Conservation (phyloP, 2,329 filamentous ascomycete species). For the Parascedosporium putredinis region DNA sequence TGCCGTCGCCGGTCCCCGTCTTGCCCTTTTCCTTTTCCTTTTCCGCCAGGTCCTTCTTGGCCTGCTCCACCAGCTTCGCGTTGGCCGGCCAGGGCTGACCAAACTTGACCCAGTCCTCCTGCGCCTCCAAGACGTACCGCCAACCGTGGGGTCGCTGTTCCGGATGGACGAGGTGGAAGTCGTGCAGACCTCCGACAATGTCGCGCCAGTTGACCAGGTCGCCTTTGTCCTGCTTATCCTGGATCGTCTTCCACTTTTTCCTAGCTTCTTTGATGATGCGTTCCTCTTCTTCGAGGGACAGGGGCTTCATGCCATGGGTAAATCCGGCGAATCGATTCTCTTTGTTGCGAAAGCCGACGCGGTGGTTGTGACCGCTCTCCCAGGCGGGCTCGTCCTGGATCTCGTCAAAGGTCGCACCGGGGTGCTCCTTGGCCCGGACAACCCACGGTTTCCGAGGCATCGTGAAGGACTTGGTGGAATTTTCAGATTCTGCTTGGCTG, state of each 20-base stretch:
- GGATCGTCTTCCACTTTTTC: slow-evolving; percentile 4
- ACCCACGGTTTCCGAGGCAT: slow-evolving; percentile 2
- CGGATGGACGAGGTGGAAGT: slow-evolving; percentile 32
- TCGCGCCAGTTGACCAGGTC: slow-evolving; percentile 28
- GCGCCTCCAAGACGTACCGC: slow-evolving; percentile 37
- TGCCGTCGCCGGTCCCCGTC: too few relatives aligned
- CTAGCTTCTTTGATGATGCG: slow-evolving; percentile 6
- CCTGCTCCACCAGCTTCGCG: slow-evolving; percentile 16
- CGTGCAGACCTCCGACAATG: slow-evolving; percentile 22
- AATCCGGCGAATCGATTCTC: slow-evolving; percentile 24
- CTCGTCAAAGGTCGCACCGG: slow-evolving; percentile 25
- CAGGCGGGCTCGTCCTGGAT: slow-evolving; percentile 31
- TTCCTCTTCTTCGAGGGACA: background rate
- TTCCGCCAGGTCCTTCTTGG: slow-evolving; percentile 13
- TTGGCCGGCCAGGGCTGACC: slow-evolving; percentile 38
- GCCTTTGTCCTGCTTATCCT: slow-evolving; percentile 12
- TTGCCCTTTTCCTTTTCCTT: slow-evolving; percentile 13
- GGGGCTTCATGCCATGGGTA: background rate
- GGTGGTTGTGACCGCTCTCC: slow-evolving; percentile 24
- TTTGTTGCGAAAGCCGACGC: slow-evolving; percentile 25
- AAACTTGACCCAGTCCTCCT: slow-evolving; percentile 38
- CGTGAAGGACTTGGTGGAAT: too few relatives aligned
- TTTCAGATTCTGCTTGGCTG: too few relatives aligned
- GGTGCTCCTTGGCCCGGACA: slow-evolving; percentile 14
- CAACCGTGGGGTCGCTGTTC: slow-evolving; percentile 34